phyloP scores from a whole-genome alignment of 345 rosid species.

The Eucalyptus curtisii region DNA sequence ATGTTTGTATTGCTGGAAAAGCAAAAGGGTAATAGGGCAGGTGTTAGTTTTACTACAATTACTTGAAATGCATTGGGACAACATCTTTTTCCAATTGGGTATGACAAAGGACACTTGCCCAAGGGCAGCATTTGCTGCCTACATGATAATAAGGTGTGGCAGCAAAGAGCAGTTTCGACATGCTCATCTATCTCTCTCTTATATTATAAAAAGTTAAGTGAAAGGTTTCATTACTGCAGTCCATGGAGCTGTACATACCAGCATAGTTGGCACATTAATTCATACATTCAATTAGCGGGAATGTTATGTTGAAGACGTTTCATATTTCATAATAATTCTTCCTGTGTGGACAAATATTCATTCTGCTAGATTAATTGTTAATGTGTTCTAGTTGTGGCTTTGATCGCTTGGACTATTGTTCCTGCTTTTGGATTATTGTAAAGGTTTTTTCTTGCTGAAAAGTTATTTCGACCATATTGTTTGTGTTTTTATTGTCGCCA shows the following conservation, averaged over 20 bases:
- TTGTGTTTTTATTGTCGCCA: neutral
- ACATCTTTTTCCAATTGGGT: neutral
- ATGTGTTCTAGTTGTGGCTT: neutral
- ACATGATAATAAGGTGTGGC: neutral
- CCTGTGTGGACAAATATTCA: neutral
- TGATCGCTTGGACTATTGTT: neutral
- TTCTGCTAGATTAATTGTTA: neutral
- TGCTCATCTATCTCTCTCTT: neutral
- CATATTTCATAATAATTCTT: neutral
- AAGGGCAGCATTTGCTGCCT: neutral
- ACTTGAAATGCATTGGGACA: neutral
- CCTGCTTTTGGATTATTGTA: neutral
- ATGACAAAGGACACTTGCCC: neutral
- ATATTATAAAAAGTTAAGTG: neutral
- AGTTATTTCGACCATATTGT: neutral
- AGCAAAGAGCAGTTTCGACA: neutral
- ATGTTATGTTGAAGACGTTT: neutral
- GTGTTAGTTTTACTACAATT: neutral
- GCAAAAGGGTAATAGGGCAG: neutral
- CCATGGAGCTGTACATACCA: neutral
- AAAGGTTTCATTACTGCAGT: neutral
- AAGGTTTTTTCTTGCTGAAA: neutral
- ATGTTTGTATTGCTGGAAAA: neutral
- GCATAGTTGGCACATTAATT: neutral
- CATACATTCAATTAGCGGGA: neutral